Conservation (phyloP, 2,329 filamentous ascomycete species). For the Cadophora sp. region DNA sequence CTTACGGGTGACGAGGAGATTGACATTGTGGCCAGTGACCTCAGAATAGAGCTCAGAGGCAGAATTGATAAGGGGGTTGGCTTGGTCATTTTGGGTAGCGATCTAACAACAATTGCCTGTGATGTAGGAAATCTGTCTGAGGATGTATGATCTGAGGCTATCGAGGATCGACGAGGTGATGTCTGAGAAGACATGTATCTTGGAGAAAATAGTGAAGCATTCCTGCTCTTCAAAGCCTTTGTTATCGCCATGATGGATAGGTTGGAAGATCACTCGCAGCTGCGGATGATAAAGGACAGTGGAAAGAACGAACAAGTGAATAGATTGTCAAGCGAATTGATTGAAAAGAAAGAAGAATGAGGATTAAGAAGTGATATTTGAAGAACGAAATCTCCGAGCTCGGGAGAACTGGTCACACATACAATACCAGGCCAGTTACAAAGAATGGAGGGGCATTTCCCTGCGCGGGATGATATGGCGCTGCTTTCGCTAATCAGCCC, state of each 20-base stretch:
- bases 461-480: not conserved
- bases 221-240: constrained; percentile 27
- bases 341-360: not conserved
- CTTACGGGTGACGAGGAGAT: constrained; percentile 69
- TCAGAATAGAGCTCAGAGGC: constrained; percentile 69
- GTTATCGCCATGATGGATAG: constrained; percentile 33
- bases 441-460: not conserved
- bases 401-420: not conserved
- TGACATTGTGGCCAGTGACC: constrained; percentile 71
- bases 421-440: not conserved
- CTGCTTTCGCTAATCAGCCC: constrained; percentile 7
- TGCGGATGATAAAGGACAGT: not conserved
- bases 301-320: not conserved
- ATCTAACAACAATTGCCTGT: constrained; percentile 23
- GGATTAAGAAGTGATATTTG: not conserved
- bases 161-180: constrained; percentile 35
- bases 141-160: constrained; percentile 30
- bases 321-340: not conserved
- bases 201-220: constrained; percentile 17
- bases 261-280: too few relatives aligned
- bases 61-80: constrained; percentile 65
- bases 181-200: constrained; percentile 40
- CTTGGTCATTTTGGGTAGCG: constrained; percentile 35
- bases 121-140: constrained; percentile 27
- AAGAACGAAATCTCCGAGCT: constrained; percentile 11